These are phyloP conservation scores for Sugiyamaella japonica DNA, from an alignment of 1,139 yeast species.

Conservation along the genomic window DNA sequence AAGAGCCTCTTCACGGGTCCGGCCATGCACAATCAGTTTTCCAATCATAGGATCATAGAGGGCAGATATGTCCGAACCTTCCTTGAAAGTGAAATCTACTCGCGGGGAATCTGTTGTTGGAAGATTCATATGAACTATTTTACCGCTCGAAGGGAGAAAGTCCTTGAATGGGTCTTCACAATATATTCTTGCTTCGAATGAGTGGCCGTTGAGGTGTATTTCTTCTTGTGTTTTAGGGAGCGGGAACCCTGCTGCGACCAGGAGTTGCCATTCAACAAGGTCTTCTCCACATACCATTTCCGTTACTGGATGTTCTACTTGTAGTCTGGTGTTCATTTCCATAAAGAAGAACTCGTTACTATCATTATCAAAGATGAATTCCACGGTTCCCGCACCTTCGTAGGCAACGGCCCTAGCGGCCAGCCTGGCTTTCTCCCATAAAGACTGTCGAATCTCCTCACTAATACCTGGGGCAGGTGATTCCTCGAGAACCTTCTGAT, in stretches of 20 bases:
- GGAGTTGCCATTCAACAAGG: slow-evolving; percentile 89
- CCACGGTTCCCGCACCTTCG: slow-evolving; percentile 65
- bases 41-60: slow-evolving; percentile 43
- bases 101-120: slow-evolving; percentile 37
- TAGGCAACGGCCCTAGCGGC: slow-evolving; percentile 57
- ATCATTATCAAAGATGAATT: slow-evolving; percentile 61
- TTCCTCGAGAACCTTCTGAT: slow-evolving; percentile 53
- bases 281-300: slow-evolving; percentile 92
- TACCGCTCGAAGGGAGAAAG: slow-evolving; percentile 39
- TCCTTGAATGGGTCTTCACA: slow-evolving; percentile 41
- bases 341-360: slow-evolving; percentile 57
- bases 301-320: slow-evolving; percentile 64
- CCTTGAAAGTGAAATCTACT: slow-evolving; percentile 37
- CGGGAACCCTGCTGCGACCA: slow-evolving; percentile 77
- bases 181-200: slow-evolving; percentile 41
- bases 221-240: slow-evolving; percentile 40
- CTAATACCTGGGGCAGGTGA: slow-evolving; percentile 56
- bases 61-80: slow-evolving; percentile 38
- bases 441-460: slow-evolving; percentile 51
- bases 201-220: slow-evolving; percentile 36
- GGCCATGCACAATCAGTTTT: slow-evolving; percentile 39
- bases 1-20: slow-evolving; percentile 37
- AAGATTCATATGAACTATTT: slow-evolving; percentile 35
- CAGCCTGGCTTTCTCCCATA: slow-evolving; percentile 59
- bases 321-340: slow-evolving; percentile 64